Conservation (phyloP, 768 basidiomycete species). For the Mycena vulgaris region DNA sequence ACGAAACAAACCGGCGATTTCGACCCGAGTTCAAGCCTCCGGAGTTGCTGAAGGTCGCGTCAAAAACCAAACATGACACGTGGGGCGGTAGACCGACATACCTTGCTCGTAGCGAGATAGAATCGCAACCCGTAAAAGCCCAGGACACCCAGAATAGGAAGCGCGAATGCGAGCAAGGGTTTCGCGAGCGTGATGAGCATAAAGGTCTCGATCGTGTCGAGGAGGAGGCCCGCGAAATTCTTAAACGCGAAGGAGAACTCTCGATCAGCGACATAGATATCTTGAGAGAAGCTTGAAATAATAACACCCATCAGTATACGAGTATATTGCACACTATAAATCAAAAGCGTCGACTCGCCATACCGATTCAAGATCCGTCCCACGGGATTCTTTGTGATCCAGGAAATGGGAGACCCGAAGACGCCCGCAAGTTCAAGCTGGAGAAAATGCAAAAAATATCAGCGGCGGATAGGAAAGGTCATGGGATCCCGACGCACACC, state of each 20-base stretch:
- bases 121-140: constrained; percentile 17
- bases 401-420: constrained; percentile 25
- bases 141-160: constrained; percentile 2
- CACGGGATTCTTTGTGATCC: constrained; percentile 30
- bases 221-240: constrained; percentile 6
- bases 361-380: constrained; percentile 31
- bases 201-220: constrained; percentile 7
- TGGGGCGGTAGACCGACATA: neutral
- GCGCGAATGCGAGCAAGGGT: too few relatives aligned
- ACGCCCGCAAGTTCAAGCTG: constrained; percentile 12
- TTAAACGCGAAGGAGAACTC: constrained; percentile 28
- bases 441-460: neutral
- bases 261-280: too few relatives aligned
- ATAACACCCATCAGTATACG: neutral
- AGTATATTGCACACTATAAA: neutral
- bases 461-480: neutral
- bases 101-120: constrained; percentile 34
- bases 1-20: constrained; percentile 29
- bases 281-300: constrained; percentile 28
- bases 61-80: neutral
- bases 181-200: constrained; percentile 19
- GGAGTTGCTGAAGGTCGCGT: constrained; percentile 28
- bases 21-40: constrained; percentile 24
- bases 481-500: too few relatives aligned
- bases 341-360: constrained; percentile 1